A percentile compares a stretch with the other conserved stretches of the same genome.
phyloP scores from a whole-genome alignment of 371 early-diverging fungal genomes.

The Mucor velutinosus region DNA sequence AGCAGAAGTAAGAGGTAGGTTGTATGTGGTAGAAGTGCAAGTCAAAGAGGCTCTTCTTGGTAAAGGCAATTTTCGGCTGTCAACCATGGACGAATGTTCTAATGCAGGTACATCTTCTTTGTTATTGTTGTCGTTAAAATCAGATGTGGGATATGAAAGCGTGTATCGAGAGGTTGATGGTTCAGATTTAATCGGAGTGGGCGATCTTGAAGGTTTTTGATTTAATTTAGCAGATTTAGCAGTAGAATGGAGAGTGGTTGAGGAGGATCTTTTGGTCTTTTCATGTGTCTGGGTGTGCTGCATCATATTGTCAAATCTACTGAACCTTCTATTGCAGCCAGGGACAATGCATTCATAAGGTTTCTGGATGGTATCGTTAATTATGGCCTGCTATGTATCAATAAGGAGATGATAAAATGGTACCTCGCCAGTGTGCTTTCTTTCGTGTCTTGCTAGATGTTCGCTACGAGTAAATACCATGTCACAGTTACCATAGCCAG shows the following conservation, averaged over 20 bases:
- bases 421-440: slow-evolving; percentile 67
- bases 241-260: not conserved
- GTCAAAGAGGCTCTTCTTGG: slow-evolving; percentile 10
- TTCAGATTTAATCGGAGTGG: slow-evolving; percentile 12
- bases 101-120: not conserved
- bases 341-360: slow-evolving; percentile 28
- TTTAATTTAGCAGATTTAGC: not conserved
- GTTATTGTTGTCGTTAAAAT: not conserved
- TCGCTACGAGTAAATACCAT: slow-evolving; percentile 61
- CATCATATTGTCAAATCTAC: slow-evolving; percentile 38
- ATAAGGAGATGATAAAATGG: not conserved
- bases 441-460: slow-evolving; percentile 54
- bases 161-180: not conserved
- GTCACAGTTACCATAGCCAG: slow-evolving; percentile 52
- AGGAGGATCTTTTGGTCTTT: slow-evolving; percentile 10
- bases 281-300: slow-evolving; percentile 35
- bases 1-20: not conserved
- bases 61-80: slow-evolving; percentile 13
- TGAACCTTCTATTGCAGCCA: slow-evolving; percentile 25
- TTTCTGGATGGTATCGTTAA: slow-evolving; percentile 13
- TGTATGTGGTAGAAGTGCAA: not conserved
- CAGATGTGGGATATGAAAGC: not conserved
- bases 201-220: not conserved
- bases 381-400: not conserved
- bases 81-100: slow-evolving; percentile 14